Conservation (phyloP, 2,329 filamentous ascomycete genomes). For the Pseudogymnoascus sp. region DNA sequence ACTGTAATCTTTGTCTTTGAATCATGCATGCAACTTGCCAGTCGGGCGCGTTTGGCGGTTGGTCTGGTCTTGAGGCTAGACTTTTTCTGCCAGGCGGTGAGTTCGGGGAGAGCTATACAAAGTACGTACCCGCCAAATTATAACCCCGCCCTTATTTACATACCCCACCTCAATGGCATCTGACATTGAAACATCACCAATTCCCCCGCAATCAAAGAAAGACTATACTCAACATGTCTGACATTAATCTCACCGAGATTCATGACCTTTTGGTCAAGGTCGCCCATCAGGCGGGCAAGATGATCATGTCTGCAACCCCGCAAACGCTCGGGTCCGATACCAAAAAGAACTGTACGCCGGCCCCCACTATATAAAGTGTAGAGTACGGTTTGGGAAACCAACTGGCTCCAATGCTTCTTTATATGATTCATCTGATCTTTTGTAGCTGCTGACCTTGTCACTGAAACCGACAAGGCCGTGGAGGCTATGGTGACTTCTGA, state of each 20-base stretch:
- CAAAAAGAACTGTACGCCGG: constrained; percentile 52
- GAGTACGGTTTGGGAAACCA: not conserved
- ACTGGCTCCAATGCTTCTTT: not conserved
- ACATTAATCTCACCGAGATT: constrained; percentile 52
- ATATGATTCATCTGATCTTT: constrained; percentile 12
- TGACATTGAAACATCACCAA: not conserved
- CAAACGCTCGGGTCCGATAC: constrained; percentile 48
- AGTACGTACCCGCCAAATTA: constrained; percentile 6
- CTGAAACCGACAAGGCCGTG: constrained; percentile 59
- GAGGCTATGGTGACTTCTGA: constrained; percentile 52
- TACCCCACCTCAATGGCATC: constrained; percentile 3
- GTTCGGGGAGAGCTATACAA: not conserved
- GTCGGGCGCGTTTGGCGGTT: not conserved
- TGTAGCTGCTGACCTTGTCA: constrained; percentile 60
- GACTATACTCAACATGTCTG: constrained; percentile 37
- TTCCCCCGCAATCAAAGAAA: not conserved
- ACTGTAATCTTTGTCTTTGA: not conserved
- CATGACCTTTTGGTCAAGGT: constrained; percentile 53
- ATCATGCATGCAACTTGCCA: constrained; percentile 9
- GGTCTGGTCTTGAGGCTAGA: not conserved
- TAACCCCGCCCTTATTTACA: not conserved
- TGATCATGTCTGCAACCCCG: constrained; percentile 56
- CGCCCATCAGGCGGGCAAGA: constrained; percentile 55
- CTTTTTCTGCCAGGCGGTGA: constrained; percentile 12
- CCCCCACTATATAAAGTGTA: constrained; percentile 2